phyloP scores from a whole-genome alignment of 2,329 filamentous ascomycete species.

The Parastagonospora nodorum region DNA sequence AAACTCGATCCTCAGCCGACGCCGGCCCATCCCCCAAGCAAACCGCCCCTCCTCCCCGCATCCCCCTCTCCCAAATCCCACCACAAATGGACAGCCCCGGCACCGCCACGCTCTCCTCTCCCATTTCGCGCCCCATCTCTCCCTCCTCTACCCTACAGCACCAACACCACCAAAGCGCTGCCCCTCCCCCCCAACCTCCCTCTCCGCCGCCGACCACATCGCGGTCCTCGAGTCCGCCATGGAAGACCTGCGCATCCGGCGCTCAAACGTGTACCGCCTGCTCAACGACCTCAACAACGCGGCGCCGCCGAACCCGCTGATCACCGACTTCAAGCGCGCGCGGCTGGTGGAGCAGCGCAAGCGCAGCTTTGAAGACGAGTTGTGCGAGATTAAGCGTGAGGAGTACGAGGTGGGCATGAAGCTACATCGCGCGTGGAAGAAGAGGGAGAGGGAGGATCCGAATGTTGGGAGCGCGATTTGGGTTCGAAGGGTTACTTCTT shows the following conservation, averaged over 20 bases:
- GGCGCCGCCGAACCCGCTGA: conserved; percentile 44
- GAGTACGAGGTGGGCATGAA: conserved; percentile 49
- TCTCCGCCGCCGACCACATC: conserved; percentile 43
- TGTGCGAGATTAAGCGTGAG: conserved; percentile 43
- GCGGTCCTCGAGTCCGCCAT: conserved; percentile 46
- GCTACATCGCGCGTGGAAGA: conserved; percentile 47
- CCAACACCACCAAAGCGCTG: conserved; percentile 43
- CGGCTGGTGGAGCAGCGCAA: conserved; percentile 42
- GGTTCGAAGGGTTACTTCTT: conserved; percentile 45
- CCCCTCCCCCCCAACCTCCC: conserved; percentile 45
- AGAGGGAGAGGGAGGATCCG: conserved; percentile 45
- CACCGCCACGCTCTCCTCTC: conserved; percentile 11
- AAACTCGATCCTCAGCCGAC: conserved; percentile 38
- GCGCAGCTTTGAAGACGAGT: conserved; percentile 44
- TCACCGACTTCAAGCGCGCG: conserved; percentile 43
- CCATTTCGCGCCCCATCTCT: conserved; percentile 20
- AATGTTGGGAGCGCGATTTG: conserved; percentile 43
- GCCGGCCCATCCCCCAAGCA: conserved; percentile 35
- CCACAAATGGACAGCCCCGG: conserved; percentile 16
- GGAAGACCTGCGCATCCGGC: conserved; percentile 45
- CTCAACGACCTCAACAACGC: conserved; percentile 42
- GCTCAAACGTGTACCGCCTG: conserved; percentile 44
- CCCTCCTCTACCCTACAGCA: conserved; percentile 33
- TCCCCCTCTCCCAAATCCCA: conserved; percentile 35
- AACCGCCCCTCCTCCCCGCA: conserved; percentile 23